Conservation (phyloP, 2,329 filamentous ascomycete species). For the Botryotinia convoluta region DNA sequence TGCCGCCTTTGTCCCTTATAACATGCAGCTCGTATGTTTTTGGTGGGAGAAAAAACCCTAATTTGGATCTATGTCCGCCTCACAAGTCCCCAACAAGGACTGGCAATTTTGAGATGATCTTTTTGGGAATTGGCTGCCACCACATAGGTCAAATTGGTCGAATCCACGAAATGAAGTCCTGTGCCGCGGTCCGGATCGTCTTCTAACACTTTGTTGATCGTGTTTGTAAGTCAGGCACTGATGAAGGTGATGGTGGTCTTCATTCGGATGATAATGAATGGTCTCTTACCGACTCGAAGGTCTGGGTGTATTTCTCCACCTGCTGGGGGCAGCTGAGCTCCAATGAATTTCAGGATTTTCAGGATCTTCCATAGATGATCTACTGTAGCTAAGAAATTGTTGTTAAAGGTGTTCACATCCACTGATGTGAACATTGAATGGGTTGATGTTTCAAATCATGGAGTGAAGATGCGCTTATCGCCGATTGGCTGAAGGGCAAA, state of each 20-base stretch:
- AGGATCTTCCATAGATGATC: not conserved
- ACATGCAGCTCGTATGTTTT: not conserved
- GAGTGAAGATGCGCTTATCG: not conserved
- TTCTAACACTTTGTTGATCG: not conserved
- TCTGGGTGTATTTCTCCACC: not conserved
- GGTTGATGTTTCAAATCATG: not conserved
- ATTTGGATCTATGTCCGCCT: not conserved
- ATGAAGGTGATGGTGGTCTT: not conserved
- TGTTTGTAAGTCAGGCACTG: not conserved
- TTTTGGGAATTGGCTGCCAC: not conserved
- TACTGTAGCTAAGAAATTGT: not conserved
- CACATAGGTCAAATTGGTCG: not conserved
- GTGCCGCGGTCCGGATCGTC: not conserved
- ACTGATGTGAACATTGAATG: not conserved
- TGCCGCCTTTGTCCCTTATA: not conserved
- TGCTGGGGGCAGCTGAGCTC: not conserved
- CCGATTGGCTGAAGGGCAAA: conserved; percentile 3
- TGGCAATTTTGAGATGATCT: not conserved
- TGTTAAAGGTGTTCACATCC: not conserved
- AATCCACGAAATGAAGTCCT: not conserved
- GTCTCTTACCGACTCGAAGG: conserved; percentile 3
- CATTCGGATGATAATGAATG: not conserved
- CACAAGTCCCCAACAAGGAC: not conserved
- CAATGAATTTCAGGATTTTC: not conserved
- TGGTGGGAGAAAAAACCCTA: not conserved